Percentiles rank a stretch among this genome's conserved stretches.
Conservation (phyloP, 192 early-diverging fungal genomes). For the Borealophlyctis nickersoniae region DNA sequence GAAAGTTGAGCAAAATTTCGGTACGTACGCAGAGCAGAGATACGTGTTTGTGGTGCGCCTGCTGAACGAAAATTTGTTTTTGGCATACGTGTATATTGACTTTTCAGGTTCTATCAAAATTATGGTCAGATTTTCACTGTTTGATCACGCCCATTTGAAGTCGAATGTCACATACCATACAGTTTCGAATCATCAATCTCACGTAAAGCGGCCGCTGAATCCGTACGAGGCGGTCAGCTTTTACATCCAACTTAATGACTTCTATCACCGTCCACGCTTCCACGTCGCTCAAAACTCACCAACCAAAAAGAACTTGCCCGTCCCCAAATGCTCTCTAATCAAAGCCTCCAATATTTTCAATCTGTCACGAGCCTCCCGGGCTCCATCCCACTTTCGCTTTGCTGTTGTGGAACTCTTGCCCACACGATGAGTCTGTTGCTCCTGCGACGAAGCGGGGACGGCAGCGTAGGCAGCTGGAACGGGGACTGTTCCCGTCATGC, state of each 20-base stretch:
- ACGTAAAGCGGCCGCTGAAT: conserved; percentile 37
- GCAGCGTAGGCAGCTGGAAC: too few relatives aligned
- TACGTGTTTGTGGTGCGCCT: conserved; percentile 46
- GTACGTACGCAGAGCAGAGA: conserved; percentile 40
- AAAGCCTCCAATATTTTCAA: conserved; percentile 33
- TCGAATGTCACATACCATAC: conserved; percentile 27
- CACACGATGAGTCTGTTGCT: too few relatives aligned
- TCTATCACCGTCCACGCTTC: background rate
- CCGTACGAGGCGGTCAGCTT: background rate
- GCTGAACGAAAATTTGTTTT: conserved; percentile 39
- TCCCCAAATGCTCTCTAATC: conserved; percentile 39
- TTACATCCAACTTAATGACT: too few relatives aligned
- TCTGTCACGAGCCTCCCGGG: background rate
- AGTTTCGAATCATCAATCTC: conserved; percentile 42
- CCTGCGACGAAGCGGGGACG: too few relatives aligned
- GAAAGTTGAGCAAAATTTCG: too few relatives aligned
- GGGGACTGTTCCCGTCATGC: too few relatives aligned
- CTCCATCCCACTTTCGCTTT: background rate
- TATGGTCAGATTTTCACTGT: too few relatives aligned
- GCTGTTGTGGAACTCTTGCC: too few relatives aligned
- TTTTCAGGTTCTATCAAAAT: conserved; percentile 21
- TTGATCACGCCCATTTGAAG: too few relatives aligned
- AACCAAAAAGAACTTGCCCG: conserved; percentile 48
- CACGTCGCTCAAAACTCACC: conserved; percentile 21
- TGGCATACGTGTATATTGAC: conserved; percentile 41